Percentiles rank a stretch among this genome's conserved stretches.
Conservation (phyloP, 2,329 filamentous ascomycete species). For the Hymenoscyphus repandus region DNA sequence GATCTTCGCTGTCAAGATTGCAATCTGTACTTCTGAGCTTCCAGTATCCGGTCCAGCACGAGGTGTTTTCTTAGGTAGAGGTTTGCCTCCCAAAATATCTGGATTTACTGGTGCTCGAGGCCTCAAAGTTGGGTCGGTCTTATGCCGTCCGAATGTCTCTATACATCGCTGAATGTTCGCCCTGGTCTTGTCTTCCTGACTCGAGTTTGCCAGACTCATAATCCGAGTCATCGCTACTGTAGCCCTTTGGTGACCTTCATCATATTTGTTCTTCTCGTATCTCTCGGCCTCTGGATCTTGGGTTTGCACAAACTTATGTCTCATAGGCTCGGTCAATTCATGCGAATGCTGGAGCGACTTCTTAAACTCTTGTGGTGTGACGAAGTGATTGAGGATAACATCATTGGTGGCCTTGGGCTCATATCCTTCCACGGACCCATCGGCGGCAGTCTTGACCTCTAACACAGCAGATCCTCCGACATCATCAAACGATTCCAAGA, state of each 20-base stretch:
- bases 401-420: conserved; percentile 41
- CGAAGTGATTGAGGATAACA: conserved; percentile 68
- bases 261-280: conserved; percentile 37
- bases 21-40: conserved; percentile 95
- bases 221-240: conserved; percentile 75
- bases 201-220: conserved; percentile 69
- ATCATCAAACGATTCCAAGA: conserved; percentile 74
- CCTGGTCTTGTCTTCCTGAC: conserved; percentile 70
- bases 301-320: conserved; percentile 30
- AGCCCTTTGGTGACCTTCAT: conserved; percentile 59
- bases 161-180: conserved; percentile 83
- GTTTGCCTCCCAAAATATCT: conserved; percentile 11
- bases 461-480: conserved; percentile 33
- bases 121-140: conserved; percentile 68
- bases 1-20: conserved; percentile 93
- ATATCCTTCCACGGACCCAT: conserved; percentile 40
- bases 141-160: conserved; percentile 83
- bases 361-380: conserved; percentile 63
- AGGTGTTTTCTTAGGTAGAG: conserved; percentile 41
- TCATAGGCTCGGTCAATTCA: conserved; percentile 56
- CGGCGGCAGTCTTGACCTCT: conserved; percentile 20
- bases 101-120: conserved; percentile 31
- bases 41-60: conserved; percentile 90
- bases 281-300: conserved; percentile 40
- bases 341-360: conserved; percentile 63